Evolutionary conservation across 495 filamentous ascomycete genomes (phyloP).

Genomic region (Tuber microsphaerosporum): DNA sequence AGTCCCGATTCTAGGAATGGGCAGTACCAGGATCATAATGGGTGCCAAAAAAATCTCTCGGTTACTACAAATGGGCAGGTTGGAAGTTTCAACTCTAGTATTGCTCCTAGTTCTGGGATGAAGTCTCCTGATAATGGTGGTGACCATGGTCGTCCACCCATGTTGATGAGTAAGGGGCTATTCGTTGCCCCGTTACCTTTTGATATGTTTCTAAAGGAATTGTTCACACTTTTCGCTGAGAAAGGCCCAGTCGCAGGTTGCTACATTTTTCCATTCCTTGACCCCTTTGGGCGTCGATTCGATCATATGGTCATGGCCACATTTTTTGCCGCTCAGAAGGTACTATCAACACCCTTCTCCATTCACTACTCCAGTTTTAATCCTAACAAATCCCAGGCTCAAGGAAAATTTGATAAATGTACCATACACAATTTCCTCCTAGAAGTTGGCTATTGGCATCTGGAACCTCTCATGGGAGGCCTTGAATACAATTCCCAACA

Average conservation of each 20-base stretch:
- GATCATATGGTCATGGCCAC: no score
- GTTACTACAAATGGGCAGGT: neutral
- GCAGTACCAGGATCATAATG: neutral
- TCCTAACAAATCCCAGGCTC: slow-evolving; percentile 28
- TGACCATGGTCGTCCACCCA: slow-evolving; percentile 16
- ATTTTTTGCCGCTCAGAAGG: slow-evolving; percentile 40
- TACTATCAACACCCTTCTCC: slow-evolving; percentile 6
- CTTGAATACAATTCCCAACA: no score
- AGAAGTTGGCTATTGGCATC: slow-evolving; percentile 32
- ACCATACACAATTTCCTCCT: slow-evolving; percentile 28
- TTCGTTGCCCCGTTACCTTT: slow-evolving; percentile 37
- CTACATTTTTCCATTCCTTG: slow-evolving; percentile 41
- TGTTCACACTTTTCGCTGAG: slow-evolving; percentile 35
- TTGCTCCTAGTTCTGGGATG: neutral
- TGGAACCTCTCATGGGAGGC: neutral
- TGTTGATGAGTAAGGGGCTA: slow-evolving; percentile 38
- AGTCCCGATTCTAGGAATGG: neutral
- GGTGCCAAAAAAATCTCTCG: neutral
- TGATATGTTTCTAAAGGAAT: slow-evolving; percentile 40
- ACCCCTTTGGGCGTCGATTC: no score
- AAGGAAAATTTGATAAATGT: slow-evolving; percentile 32
- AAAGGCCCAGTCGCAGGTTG: slow-evolving; percentile 35
- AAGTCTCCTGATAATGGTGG: neutral
- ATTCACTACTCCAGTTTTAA: neutral
- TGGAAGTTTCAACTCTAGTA: neutral